A percentile compares a stretch with the other conserved stretches of the same genome.
These are phyloP conservation scores for Backusella macrospora DNA, from an alignment of 192 early-diverging fungal genomes.

Conservation along the genomic window DNA sequence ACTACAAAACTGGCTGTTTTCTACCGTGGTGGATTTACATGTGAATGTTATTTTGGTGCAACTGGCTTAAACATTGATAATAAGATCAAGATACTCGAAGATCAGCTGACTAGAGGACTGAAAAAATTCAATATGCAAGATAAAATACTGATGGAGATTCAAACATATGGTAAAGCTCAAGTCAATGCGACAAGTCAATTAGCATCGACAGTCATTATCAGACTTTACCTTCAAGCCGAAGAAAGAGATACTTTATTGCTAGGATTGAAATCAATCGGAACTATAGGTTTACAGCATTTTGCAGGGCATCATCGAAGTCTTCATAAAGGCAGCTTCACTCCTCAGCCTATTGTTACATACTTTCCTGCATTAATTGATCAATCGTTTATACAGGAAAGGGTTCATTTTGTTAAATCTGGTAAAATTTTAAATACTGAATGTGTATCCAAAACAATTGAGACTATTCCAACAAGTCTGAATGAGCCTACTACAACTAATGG, in stretches of 20 bases:
- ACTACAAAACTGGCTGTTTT: not conserved
- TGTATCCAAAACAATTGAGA: not conserved
- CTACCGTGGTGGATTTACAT: not conserved
- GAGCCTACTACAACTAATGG: not conserved
- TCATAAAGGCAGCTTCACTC: not conserved
- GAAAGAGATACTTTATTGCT: not conserved
- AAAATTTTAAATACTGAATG: not conserved
- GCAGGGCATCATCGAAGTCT: not conserved
- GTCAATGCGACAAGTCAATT: not conserved
- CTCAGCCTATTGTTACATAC: not conserved
- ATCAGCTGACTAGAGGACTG: not conserved
- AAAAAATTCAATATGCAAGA: conserved; percentile 1
- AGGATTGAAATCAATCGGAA: not conserved
- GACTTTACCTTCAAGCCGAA: not conserved
- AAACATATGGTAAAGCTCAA: not conserved
- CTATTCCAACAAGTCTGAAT: not conserved
- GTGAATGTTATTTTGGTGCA: not conserved
- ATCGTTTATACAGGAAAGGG: not conserved
- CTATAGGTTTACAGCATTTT: not conserved
- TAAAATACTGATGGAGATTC: not conserved
- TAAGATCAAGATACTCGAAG: not conserved
- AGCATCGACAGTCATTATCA: not conserved
- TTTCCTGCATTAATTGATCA: not conserved
- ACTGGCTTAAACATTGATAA: not conserved
- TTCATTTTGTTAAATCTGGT: not conserved